These are phyloP conservation scores for Pestalotiopsis sp. DNA, from an alignment of 2,329 filamentous ascomycete species.

Conservation along the genomic window DNA sequence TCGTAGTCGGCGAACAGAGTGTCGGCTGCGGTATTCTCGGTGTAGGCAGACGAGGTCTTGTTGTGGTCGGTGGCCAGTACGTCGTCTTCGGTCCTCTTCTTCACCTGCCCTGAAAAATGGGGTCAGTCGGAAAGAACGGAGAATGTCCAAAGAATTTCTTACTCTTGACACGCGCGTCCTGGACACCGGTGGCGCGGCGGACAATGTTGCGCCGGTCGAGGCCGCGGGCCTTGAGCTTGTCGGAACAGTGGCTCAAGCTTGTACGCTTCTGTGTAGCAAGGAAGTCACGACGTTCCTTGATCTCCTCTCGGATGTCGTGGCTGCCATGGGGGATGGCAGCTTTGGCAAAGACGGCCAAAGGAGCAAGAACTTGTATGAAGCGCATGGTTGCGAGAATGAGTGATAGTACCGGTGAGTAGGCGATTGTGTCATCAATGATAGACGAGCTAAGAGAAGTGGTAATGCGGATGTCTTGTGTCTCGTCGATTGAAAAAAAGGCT, in stretches of 20 bases:
- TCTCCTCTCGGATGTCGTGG: not conserved
- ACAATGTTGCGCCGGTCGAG: not conserved
- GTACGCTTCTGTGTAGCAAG: not conserved
- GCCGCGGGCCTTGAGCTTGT: not conserved
- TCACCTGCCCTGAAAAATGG: not conserved
- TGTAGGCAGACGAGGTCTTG: not conserved
- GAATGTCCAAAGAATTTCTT: not conserved
- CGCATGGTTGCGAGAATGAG: not conserved
- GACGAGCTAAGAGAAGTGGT: not conserved
- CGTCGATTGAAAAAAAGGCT: no score
- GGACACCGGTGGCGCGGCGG: not conserved
- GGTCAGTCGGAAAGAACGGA: not conserved
- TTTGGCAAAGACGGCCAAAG: not conserved
- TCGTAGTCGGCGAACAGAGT: not conserved
- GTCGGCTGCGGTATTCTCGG: not conserved
- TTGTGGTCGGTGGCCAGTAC: not conserved
- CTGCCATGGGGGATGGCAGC: not conserved
- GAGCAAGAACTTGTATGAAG: not conserved
- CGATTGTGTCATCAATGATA: no score
- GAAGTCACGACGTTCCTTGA: not conserved
- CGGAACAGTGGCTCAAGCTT: not conserved
- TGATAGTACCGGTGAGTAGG: not conserved
- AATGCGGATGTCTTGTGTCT: not conserved
- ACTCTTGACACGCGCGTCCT: not conserved
- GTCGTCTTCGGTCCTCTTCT: not conserved